These are phyloP conservation scores for Zasmidium angulare DNA, from an alignment of 2,329 filamentous ascomycete genomes.

Conservation along the genomic window DNA sequence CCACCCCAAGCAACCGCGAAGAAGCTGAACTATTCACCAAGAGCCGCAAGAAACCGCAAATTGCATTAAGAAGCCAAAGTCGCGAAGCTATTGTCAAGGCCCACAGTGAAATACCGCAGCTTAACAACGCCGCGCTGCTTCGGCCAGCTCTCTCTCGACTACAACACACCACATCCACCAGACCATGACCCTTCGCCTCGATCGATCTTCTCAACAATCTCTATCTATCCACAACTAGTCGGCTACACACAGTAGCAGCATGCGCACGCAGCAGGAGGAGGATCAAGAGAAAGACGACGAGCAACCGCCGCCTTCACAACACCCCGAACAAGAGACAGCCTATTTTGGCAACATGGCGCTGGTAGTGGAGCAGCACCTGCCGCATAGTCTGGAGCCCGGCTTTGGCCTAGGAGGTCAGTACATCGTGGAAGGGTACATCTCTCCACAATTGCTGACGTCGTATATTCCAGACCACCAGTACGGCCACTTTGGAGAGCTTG, in stretches of 20 bases:
- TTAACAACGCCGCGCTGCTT: neutral
- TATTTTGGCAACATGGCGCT: neutral
- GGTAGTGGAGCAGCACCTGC: neutral
- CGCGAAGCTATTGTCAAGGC: too few species aligned
- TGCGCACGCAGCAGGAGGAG: neutral
- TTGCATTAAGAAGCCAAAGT: too few species aligned
- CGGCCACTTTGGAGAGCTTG: neutral
- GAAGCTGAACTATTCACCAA: neutral
- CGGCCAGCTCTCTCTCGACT: neutral
- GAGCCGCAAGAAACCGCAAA: neutral
- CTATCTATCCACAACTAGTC: neutral
- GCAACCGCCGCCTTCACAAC: neutral
- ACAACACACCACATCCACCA: neutral
- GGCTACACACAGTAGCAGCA: neutral
- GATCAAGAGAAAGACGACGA: neutral
- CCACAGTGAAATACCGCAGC: neutral
- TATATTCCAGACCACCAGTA: neutral
- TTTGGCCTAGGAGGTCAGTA: constrained; percentile 4
- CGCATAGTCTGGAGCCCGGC: neutral
- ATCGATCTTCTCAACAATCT: neutral
- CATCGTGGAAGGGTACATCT: neutral
- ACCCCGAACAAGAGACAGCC: neutral
- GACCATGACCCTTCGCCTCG: neutral
- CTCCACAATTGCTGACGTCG: neutral
- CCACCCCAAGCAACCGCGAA: neutral